A percentile compares a stretch with the other conserved stretches of the same genome.
These are phyloP conservation scores for Melampsora americana DNA, from an alignment of 1,284 basidiomycete species.

Conservation along the genomic window DNA sequence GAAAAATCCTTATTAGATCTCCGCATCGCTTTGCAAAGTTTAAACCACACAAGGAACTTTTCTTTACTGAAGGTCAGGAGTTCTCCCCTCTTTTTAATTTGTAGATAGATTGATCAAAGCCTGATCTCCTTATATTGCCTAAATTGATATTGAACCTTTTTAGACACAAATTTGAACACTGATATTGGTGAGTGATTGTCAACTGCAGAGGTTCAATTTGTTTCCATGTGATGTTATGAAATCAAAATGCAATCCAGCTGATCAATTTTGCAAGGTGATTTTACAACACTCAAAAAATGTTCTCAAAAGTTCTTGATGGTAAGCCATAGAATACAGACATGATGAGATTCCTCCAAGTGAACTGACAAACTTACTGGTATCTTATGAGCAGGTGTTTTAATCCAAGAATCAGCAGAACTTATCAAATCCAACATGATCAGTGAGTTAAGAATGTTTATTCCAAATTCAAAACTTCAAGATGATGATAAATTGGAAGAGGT, in stretches of 20 bases:
- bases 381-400: background rate
- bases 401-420: background rate
- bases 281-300: background rate
- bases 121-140: background rate
- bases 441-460: background rate
- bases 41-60: background rate
- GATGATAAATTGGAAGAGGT: background rate
- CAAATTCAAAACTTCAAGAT: background rate
- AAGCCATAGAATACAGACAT: background rate
- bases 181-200: background rate
- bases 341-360: background rate
- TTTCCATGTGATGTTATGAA: background rate
- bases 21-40: background rate
- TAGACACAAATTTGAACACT: background rate
- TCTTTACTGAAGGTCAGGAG: background rate
- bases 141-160: background rate
- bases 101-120: background rate
- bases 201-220: background rate
- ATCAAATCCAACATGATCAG: background rate
- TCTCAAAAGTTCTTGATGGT: background rate
- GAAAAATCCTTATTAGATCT: background rate
- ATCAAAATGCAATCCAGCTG: background rate
- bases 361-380: background rate
- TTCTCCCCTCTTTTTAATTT: background rate
- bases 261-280: background rate